phyloP scores from a whole-genome alignment of 148 eudicot genomes.

The Cornus controversa region DNA sequence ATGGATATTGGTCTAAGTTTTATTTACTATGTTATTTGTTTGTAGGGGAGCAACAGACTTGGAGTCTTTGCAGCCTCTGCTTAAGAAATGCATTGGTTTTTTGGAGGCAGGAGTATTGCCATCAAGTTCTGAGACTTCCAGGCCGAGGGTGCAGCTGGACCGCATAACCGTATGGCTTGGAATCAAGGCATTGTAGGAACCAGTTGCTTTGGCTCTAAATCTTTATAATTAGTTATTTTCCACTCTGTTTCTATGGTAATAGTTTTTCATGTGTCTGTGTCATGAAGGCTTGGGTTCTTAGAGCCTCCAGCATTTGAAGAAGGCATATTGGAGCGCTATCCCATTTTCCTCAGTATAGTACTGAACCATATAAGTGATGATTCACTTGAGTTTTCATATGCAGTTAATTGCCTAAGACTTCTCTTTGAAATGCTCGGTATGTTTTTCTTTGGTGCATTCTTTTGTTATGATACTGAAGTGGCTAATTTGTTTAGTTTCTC shows the following conservation, averaged over 20 bases:
- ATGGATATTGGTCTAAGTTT: neutral
- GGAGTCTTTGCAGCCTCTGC: conserved; percentile 85
- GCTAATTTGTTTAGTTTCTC: neutral
- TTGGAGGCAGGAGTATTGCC: conserved; percentile 64
- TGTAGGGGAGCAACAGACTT: conserved; percentile 68
- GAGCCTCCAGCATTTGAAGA: conserved; percentile 97
- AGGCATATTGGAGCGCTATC: conserved; percentile 91
- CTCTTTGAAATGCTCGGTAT: conserved; percentile 91
- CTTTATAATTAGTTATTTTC: conserved; percentile 11
- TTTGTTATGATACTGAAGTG: neutral
- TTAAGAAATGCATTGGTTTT: conserved; percentile 72
- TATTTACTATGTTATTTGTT: conserved; percentile 10
- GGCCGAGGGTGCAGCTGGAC: conserved; percentile 83
- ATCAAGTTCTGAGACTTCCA: conserved; percentile 42
- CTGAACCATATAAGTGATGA: conserved; percentile 97
- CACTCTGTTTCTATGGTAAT: conserved; percentile 20
- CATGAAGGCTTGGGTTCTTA: conserved; percentile 83
- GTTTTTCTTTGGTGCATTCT: conserved; percentile 14
- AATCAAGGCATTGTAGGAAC: conserved; percentile 88
- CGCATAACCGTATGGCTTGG: conserved; percentile 89
- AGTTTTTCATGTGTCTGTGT: conserved; percentile 17
- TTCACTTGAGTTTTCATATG: conserved; percentile 92
- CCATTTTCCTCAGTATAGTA: conserved; percentile 80
- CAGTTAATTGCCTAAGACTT: conserved; percentile 88
- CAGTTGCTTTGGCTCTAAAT: conserved; percentile 20